Evolutionary conservation across 345 rosid genomes (phyloP), one percentile per base, ranked within the genome.

Genomic region (Pugionium dolabratum): DNA sequence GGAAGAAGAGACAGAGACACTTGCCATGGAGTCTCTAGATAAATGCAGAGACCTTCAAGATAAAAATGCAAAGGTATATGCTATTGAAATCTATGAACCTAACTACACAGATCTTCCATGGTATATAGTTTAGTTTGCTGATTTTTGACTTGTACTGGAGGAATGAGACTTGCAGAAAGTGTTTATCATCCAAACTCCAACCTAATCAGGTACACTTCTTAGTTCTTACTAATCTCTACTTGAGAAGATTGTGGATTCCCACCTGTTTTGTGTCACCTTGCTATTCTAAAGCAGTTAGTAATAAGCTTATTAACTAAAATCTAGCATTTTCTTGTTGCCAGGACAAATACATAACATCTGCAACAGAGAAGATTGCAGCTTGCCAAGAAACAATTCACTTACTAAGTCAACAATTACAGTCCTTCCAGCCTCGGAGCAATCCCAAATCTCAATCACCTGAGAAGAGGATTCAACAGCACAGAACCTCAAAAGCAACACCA

Each of bases 371-470:
- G 78, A 84, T 90, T 37, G 90, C 87, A 18, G 92, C 84, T 72
- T 85, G 97, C 61, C 95, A 87, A 50, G 90, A 87, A 64, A 87
- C 89, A 5, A 85, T 90, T 52, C 76, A 71, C 68, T 76, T 90
- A 72, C 85, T 90, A 0, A 85, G 90, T 62, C 85, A 71, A 78
- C 90, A 90, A 63, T 71, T 90, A 72, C 80, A 84, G 54, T 76
- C 86, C 4, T 61, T 87, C 48, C 79, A 71, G 9, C 86, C 70
- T 40, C 70, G 60, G 11, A 55, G 9, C 41, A 72, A 59, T 30
- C 8, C 33, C 33, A 75, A 54, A 35, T 43, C 74, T 67, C 79
- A 40, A 2, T 51, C 70, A 18, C 54, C 42, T 66, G 73, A 75
- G 64, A 63, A 66, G 67, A 73, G 55, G 62, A 35, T 52, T 59